phyloP scores from a whole-genome alignment of 331 rosid genomes.

The Malus hybrid region DNA sequence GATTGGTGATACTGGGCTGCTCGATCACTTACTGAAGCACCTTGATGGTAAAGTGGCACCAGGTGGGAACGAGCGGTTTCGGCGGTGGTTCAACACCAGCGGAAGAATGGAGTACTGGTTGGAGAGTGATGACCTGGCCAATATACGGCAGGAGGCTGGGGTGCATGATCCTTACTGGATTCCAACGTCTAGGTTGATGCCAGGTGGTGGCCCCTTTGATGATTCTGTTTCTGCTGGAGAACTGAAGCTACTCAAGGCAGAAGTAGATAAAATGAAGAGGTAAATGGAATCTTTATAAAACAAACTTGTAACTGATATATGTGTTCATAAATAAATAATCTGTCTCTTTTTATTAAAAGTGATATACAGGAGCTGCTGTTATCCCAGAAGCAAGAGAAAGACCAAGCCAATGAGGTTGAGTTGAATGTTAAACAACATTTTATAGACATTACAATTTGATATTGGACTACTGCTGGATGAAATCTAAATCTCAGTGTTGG shows the following conservation, averaged over 20 bases:
- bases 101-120: slow-evolving; percentile 94
- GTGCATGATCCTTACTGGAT: slow-evolving; percentile 74
- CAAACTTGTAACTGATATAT: not conserved
- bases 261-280: slow-evolving; percentile 73
- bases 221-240: slow-evolving; percentile 46
- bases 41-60: slow-evolving; percentile 74
- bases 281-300: slow-evolving; percentile 5
- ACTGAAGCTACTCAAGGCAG: slow-evolving; percentile 54
- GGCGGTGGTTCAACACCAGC: slow-evolving; percentile 63
- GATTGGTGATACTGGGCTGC: slow-evolving; percentile 86
- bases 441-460: not conserved
- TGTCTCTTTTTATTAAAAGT: slow-evolving; percentile 39
- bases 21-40: slow-evolving; percentile 83
- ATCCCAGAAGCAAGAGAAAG: slow-evolving; percentile 39
- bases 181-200: slow-evolving; percentile 36
- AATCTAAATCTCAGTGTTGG: slow-evolving; percentile 9
- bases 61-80: slow-evolving; percentile 62
- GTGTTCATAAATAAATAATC: not conserved
- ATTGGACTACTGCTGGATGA: slow-evolving; percentile 5
- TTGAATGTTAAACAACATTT: slow-evolving; percentile 32
- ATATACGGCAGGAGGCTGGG: slow-evolving; percentile 61
- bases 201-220: slow-evolving; percentile 15
- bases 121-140: slow-evolving; percentile 63
- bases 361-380: slow-evolving; percentile 65
- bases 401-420: slow-evolving; percentile 38